Evolutionary conservation across 352 stramenopile species (phyloP), one percentile per base, ranked within the genome.

Genomic region (Phytophthora foliorum): DNA sequence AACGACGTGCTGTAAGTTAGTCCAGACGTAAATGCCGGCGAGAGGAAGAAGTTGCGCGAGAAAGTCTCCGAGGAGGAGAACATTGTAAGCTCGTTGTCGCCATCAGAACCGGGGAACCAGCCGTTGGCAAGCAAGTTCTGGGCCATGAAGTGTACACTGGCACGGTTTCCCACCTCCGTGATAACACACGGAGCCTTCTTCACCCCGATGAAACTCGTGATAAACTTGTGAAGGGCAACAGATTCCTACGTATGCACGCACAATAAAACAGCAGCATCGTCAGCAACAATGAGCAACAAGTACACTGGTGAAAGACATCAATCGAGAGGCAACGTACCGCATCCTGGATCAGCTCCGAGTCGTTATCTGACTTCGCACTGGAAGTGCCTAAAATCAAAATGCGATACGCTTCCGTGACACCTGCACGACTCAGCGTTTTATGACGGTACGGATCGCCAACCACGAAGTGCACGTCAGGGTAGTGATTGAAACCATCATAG

Each of bases 1-100:
- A 96, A 74, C 17, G 86, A 94, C 13, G 84, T 90, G 75, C 86
- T 94, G 77, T 94, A 96, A 27, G 88, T 88, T 41, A 96, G 69
- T 3, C 88, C 88, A n/a, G 85, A 93, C 1, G 88, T 85, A 53
- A 96, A 96, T 22, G 85, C 84, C 6, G 86, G 85, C 2, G 86
- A 94, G 22, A 93, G n/a, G 57, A 89, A 91, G 62, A 94, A 94
- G 52, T 94, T 88, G 34, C 80, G 75, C 29, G 86, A 87, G n/a
- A 95, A 89, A 13, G 78, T 65, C 39, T 79, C 76, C 4, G 83
- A 82, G 3, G 79, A 89, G 8, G 75, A 77, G 32, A 81, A 81
- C 57, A 82, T 74, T 4, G 63, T 69, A 16, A 85, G 65, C 31
- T 81, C 61, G 44, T 70, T 71, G 8, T 74, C 69, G 1, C 54